Conservation (phyloP, 2,329 filamentous ascomycete genomes). For the Ceratocystis papillata region DNA sequence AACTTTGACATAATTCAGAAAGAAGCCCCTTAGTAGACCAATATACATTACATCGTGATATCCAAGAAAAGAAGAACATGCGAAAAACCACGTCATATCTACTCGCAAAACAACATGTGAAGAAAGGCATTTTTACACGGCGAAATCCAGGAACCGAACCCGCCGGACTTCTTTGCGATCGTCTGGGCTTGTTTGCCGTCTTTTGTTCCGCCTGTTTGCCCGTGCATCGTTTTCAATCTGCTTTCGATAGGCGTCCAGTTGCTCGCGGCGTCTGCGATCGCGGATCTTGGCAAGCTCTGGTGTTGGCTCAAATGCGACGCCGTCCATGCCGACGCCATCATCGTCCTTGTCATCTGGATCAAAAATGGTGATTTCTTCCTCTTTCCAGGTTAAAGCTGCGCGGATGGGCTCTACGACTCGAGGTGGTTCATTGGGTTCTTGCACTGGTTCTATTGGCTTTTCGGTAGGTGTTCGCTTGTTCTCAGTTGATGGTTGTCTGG, state of each 20-base stretch:
- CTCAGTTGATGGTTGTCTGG: neutral
- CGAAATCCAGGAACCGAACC: constrained; percentile 20
- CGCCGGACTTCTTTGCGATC: constrained; percentile 16
- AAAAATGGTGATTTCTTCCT: constrained; percentile 57
- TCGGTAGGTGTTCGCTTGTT: neutral
- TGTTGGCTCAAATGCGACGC: constrained; percentile 55
- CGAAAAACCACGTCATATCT: constrained; percentile 5
- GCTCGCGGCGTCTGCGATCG: constrained; percentile 46
- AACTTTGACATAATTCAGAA: neutral
- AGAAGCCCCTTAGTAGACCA: neutral
- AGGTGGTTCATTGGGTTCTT: constrained; percentile 15
- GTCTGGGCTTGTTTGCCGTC: constrained; percentile 14
- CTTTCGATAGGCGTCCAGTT: constrained; percentile 52
- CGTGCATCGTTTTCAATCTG: constrained; percentile 52
- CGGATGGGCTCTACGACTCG: constrained; percentile 43
- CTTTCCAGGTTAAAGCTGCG: constrained; percentile 54
- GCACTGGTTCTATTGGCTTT: neutral
- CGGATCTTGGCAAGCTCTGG: constrained; percentile 49
- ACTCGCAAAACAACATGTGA: neutral
- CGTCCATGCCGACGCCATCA: constrained; percentile 56
- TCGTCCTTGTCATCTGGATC: constrained; percentile 55
- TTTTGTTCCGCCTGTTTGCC: constrained; percentile 29
- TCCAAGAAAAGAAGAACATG: neutral
- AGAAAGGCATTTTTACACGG: neutral
- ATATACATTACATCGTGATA: constrained; percentile 8